These are phyloP conservation scores for Penicillium sp. DNA, from an alignment of 2,329 filamentous ascomycete genomes.

Conservation along the genomic window DNA sequence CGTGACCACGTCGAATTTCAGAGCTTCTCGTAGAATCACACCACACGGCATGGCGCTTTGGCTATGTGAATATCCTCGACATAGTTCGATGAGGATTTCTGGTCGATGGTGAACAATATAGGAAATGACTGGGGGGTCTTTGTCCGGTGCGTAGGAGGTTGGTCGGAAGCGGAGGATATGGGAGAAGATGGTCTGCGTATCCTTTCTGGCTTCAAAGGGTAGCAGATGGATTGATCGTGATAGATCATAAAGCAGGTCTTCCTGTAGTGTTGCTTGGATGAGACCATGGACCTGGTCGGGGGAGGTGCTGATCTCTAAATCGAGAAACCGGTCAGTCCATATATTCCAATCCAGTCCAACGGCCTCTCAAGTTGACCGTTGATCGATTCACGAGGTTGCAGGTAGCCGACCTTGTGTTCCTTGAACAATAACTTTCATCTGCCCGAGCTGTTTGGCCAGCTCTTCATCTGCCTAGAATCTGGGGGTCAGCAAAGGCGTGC, in stretches of 20 bases:
- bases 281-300: constrained; percentile 88
- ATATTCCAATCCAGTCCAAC: constrained; percentile 7
- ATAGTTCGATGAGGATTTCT: constrained; percentile 85
- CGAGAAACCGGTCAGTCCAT: constrained; percentile 13
- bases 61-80: constrained; percentile 84
- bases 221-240: constrained; percentile 81
- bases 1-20: constrained; percentile 88
- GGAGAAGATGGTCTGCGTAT: constrained; percentile 93
- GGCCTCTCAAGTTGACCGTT: not conserved
- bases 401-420: constrained; percentile 76
- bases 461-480: constrained; percentile 79
- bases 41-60: constrained; percentile 92
- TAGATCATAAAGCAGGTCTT: constrained; percentile 85
- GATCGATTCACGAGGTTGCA: not conserved
- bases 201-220: constrained; percentile 94
- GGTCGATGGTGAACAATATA: constrained; percentile 87
- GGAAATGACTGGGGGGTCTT: constrained; percentile 82
- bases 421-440: constrained; percentile 93
- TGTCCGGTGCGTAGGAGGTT: constrained; percentile 61
- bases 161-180: constrained; percentile 91
- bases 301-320: constrained; percentile 77
- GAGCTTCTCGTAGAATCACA: constrained; percentile 83
- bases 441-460: constrained; percentile 78
- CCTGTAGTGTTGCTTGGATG: constrained; percentile 80
- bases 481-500: constrained; percentile 57